Base-by-base conservation (phyloP, 495 filamentous ascomycete genomes). In the Apodospora peruviana region DNA sequence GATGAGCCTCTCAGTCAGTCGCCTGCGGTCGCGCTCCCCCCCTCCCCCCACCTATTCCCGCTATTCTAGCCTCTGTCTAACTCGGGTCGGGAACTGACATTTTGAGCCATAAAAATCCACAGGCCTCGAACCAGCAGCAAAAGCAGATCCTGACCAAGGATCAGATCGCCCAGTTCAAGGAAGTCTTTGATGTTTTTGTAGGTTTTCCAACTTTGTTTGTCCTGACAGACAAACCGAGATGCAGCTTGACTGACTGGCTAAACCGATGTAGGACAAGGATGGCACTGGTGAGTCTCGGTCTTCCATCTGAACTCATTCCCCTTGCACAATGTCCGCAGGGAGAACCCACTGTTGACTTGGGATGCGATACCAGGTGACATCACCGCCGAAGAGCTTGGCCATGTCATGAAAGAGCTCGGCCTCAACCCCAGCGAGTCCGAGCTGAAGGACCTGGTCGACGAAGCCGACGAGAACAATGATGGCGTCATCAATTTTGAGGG, bases 191-290 rank as follows among this genome's bases (percentile, higher is more conserved):
- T 36, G 37, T 55, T 19, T 55, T 55, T 47, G 51, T 54, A 40
- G n/a, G 51, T 42, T 3, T n/a, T n/a, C n/a, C n/a, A n/a, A n/a
- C 16, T 20, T 20, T 16, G 2, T 34, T 8, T 18, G 18, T 14
- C 4, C 41, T 1, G n/a, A n/a, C n/a, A n/a, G n/a, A n/a, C n/a
- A n/a, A 3, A 11, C 22, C 20, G 9, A 22, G 16, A 42, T 32
- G 27, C 5, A 32, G 27, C 27, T 12, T 32, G 27, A 32, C 5
- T 7, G 27, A 19, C 14, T 29, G 24, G 7, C 27, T 29, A 29
- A 32, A 7, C 14, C 27, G 27, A 7, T 40, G 5, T 12, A 95
- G 89, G 90, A 95, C 80, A 95, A 95, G 72, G 90, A 95, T 80
- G 87, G 87, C 63, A 88, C 91, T 83, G 89, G 89, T 95, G 69